phyloP scores from a whole-genome alignment of 371 early-diverging fungal species.

The Umbelopsis sp. region DNA sequence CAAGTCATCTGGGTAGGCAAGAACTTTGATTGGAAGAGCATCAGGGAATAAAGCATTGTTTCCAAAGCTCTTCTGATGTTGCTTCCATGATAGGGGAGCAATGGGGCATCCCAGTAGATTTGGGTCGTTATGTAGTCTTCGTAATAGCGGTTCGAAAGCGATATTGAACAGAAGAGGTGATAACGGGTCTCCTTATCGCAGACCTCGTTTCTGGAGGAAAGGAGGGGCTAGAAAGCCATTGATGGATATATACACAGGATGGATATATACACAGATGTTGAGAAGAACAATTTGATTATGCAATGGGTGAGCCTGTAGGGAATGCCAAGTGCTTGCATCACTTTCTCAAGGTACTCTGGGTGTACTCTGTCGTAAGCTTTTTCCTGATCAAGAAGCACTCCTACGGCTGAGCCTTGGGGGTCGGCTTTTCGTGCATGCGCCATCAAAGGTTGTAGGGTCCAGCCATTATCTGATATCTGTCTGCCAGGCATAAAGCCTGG shows the following conservation, averaged over 20 bases:
- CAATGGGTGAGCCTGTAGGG: constrained; percentile 8
- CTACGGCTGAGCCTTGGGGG: background rate
- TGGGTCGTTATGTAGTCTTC: background rate
- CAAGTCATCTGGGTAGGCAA: background rate
- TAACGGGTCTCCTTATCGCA: constrained; percentile 24
- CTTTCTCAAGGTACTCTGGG: constrained; percentile 24
- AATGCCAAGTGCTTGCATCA: constrained; percentile 17
- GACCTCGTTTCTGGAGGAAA: constrained; percentile 19
- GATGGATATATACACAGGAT: constrained; percentile 23
- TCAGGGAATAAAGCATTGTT: background rate
- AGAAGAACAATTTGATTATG: constrained; percentile 25
- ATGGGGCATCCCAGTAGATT: background rate
- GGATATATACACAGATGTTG: constrained; percentile 23
- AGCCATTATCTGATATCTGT: background rate
- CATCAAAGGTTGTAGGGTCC: background rate
- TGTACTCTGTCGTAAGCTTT: constrained; percentile 31
- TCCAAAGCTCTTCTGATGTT: background rate
- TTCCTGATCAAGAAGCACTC: constrained; percentile 24
- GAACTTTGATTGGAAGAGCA: background rate
- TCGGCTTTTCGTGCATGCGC: background rate
- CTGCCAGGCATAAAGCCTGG: background rate
- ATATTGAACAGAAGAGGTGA: constrained; percentile 27
- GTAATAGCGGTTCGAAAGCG: constrained; percentile 25
- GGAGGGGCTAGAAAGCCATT: constrained; percentile 18
- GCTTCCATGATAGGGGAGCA: constrained; percentile 20